Evolutionary conservation across 2,329 filamentous ascomycete species (phyloP).

Genomic region (Colletotrichum destructivum): DNA sequence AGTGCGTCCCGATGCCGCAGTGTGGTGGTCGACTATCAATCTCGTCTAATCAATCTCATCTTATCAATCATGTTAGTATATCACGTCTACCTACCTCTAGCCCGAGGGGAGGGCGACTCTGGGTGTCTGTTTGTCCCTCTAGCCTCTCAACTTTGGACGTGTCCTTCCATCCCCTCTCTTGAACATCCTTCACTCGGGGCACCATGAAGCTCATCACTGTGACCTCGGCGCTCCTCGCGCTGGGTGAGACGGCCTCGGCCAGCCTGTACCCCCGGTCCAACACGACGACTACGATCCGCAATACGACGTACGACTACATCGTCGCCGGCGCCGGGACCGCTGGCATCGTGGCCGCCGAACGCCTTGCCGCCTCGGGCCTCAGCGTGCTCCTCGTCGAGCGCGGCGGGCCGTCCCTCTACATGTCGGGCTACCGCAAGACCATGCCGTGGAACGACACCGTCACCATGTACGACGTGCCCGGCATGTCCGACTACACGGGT

Average conservation of each 20-base stretch:
- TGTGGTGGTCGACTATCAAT: not conserved
- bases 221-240: constrained; percentile 31
- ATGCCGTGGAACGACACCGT: constrained; percentile 48
- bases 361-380: constrained; percentile 41
- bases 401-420: constrained; percentile 37
- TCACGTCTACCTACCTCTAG: not conserved
- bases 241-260: constrained; percentile 25
- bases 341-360: constrained; percentile 39
- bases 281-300: constrained; percentile 34
- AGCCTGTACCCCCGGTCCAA: constrained; percentile 16
- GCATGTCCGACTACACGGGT: constrained; percentile 38
- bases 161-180: not conserved
- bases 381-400: constrained; percentile 42
- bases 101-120: not conserved
- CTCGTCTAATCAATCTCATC: constrained; percentile 29
- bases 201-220: constrained; percentile 36
- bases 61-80: constrained; percentile 15
- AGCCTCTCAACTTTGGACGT: constrained; percentile 8
- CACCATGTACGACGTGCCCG: constrained; percentile 46
- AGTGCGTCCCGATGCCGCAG: constrained; percentile 1
- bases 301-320: constrained; percentile 43
- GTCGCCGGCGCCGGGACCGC: constrained; percentile 42
- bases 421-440: constrained; percentile 42
- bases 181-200: not conserved
- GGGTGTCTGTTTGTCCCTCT: not conserved